Evolutionary conservation across 306 rosid species (phyloP).

Genomic region (Trifolium fragiferum): DNA sequence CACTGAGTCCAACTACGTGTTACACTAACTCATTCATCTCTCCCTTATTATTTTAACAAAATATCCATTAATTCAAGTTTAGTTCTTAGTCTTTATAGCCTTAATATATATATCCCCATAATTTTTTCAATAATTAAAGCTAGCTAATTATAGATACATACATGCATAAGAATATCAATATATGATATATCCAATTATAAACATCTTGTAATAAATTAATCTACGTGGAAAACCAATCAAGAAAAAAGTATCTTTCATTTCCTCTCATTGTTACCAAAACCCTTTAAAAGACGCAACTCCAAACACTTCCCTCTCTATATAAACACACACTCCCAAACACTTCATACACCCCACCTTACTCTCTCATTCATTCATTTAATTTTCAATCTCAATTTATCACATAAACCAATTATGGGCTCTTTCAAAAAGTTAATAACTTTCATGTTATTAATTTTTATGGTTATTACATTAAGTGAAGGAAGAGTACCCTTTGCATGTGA

Average conservation of each 20-base stretch:
- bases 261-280: constrained; percentile 40
- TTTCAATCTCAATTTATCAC: not conserved
- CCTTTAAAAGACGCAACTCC: constrained; percentile 44
- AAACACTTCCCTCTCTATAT: constrained; percentile 25
- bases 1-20: constrained; percentile 56
- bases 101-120: not conserved
- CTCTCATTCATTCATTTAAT: not conserved
- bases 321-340: constrained; percentile 1
- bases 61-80: constrained; percentile 3
- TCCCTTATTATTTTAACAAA: not conserved
- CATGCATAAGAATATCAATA: constrained; percentile 1
- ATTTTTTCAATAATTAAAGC: too few relatives aligned
- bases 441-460: not conserved
- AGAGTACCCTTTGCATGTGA: constrained; percentile 81
- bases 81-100: constrained; percentile 34
- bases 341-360: not conserved
- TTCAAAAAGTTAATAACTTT: not conserved
- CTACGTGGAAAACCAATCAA: constrained; percentile 78
- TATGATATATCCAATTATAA: not conserved
- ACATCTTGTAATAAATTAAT: constrained; percentile 6
- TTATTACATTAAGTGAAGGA: constrained; percentile 28
- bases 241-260: constrained; percentile 22
- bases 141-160: not conserved
- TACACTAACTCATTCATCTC: constrained; percentile 43
- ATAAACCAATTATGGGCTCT: constrained; percentile 14